A percentile compares a stretch with the other conserved stretches of the same genome.
These are phyloP conservation scores for Boletellus ananiceps DNA, from an alignment of 768 basidiomycete genomes.

Conservation along the genomic window DNA sequence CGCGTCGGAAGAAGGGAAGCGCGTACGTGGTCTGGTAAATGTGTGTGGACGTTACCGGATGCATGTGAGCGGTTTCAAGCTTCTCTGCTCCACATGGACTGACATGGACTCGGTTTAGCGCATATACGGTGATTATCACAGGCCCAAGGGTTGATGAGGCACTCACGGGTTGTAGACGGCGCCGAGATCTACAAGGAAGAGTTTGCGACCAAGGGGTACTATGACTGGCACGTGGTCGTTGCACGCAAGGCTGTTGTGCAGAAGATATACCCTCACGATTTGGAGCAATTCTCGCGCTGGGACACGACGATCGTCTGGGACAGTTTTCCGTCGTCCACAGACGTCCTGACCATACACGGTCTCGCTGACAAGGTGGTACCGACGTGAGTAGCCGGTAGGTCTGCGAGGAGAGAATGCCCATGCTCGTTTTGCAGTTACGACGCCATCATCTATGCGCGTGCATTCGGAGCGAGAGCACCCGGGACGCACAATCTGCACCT, in stretches of 20 bases:
- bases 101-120: constrained; percentile 13
- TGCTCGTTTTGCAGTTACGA: constrained; percentile 49
- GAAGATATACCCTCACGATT: constrained; percentile 52
- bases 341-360: constrained; percentile 81
- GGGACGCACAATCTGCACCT: constrained; percentile 71
- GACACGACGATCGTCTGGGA: constrained; percentile 67
- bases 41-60: constrained; percentile 76
- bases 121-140: constrained; percentile 24
- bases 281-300: constrained; percentile 59
- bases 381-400: constrained; percentile 43
- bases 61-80: constrained; percentile 48
- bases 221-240: constrained; percentile 59
- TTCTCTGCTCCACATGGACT: background rate
- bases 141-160: background rate
- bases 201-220: constrained; percentile 55
- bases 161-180: constrained; percentile 17
- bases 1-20: constrained; percentile 52
- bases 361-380: constrained; percentile 63
- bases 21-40: constrained; percentile 63
- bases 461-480: constrained; percentile 49
- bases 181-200: constrained; percentile 41
- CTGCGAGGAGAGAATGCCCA: background rate
- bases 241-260: constrained; percentile 55
- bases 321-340: constrained; percentile 53
- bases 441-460: constrained; percentile 62